A percentile compares a stretch with the other conserved stretches of the same genome.
phyloP scores from a whole-genome alignment of 208 protist genomes.

The Trypanosoma avium region DNA sequence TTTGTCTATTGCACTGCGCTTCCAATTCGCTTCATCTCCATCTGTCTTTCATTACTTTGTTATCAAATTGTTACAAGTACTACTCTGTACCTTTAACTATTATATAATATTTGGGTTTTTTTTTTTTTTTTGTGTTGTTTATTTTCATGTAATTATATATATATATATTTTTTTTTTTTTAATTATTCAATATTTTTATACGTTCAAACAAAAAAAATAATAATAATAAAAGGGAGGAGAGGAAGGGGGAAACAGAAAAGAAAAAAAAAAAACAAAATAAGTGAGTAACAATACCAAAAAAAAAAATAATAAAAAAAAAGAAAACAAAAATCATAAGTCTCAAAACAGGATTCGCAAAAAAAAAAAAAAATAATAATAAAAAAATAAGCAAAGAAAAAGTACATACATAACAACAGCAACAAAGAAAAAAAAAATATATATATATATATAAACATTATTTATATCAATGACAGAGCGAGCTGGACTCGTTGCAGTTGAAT shows the following conservation, averaged over 20 bases:
- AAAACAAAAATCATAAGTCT: not conserved
- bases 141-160: too few relatives aligned
- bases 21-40: too few relatives aligned
- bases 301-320: not conserved
- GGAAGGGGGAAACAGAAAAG: not conserved
- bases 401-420: not conserved
- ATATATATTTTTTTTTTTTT: too few relatives aligned
- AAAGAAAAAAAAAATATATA: not conserved
- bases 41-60: too few relatives aligned
- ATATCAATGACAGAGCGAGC: slow-evolving; percentile 15
- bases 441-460: not conserved
- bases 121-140: too few relatives aligned
- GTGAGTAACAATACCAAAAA: not conserved
- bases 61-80: too few relatives aligned
- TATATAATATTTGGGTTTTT: too few relatives aligned
- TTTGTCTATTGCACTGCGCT: too few relatives aligned
- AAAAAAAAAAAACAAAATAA: not conserved
- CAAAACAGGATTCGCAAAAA: not conserved
- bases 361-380: not conserved
- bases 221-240: too few relatives aligned
- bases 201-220: too few relatives aligned
- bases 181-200: too few relatives aligned
- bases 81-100: too few relatives aligned
- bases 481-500: slow-evolving; percentile 71
- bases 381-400: slow-evolving; percentile 10